A percentile compares a stretch with the other conserved stretches of the same genome.
phyloP scores from a whole-genome alignment of 208 protist species.

The Trichomonas tenax region DNA sequence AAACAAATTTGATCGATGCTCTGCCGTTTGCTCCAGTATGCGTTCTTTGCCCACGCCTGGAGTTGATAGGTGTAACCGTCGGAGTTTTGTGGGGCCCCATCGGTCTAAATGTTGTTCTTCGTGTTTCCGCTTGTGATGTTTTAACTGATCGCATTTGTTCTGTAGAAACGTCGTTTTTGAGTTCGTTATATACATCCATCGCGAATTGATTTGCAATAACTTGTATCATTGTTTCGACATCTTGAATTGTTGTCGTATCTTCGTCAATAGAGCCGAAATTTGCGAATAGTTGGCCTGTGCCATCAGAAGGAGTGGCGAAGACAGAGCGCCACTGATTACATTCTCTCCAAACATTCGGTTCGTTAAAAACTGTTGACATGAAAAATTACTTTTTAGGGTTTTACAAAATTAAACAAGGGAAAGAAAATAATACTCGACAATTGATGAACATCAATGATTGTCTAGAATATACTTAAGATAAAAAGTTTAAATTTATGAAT shows the following conservation, averaged over 20 bases:
- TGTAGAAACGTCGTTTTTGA: background rate
- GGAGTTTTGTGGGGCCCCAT: background rate
- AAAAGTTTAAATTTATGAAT: no score
- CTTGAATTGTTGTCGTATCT: background rate
- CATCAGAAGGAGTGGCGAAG: background rate
- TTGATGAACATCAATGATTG: no score
- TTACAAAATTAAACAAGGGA: no score
- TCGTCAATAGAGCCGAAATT: constrained; percentile 1
- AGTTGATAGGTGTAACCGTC: background rate
- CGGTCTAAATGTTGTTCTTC: background rate
- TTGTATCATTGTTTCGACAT: background rate
- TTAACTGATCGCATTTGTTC: background rate
- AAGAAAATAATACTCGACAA: no score
- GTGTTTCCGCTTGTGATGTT: background rate
- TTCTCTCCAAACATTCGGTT: background rate
- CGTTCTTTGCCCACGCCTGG: background rate
- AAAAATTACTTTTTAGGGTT: background rate
- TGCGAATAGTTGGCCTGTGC: background rate
- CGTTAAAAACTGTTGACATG: constrained; percentile 4
- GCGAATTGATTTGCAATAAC: background rate
- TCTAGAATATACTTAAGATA: no score
- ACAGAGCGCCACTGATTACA: background rate
- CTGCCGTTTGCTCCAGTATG: background rate
- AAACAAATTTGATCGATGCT: background rate
- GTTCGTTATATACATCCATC: background rate